Percentiles rank a stretch among this genome's conserved stretches.
Evolutionary conservation across 345 rosid species (phyloP).

Genomic region (Sonneratia caseolaris): DNA sequence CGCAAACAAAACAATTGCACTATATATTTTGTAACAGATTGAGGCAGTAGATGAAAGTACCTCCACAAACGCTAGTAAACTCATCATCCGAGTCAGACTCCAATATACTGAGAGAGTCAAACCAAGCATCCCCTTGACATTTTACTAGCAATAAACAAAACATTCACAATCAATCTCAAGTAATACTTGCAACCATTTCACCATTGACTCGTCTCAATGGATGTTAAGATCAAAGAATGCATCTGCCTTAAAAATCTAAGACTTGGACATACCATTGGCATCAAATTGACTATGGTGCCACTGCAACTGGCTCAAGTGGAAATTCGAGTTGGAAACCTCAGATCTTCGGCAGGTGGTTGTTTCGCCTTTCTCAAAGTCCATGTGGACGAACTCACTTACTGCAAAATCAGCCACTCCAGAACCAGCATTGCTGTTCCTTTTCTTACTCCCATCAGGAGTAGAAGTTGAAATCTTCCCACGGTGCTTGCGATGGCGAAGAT

Average conservation of each 20-base stretch:
- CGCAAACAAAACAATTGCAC: neutral
- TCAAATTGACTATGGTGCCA: constrained; percentile 45
- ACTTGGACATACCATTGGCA: constrained; percentile 20
- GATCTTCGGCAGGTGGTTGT: constrained; percentile 42
- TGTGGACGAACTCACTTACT: constrained; percentile 35
- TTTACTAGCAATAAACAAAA: constrained; percentile 21
- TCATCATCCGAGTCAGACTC: constrained; percentile 93
- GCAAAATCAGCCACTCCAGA: constrained; percentile 33
- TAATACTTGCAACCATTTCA: neutral
- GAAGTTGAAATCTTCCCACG: constrained; percentile 25
- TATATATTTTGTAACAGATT: neutral
- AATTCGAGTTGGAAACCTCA: constrained; percentile 35
- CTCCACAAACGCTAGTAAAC: constrained; percentile 61
- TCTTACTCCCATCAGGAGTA: constrained; percentile 26
- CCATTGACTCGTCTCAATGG: neutral
- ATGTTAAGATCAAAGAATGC: neutral
- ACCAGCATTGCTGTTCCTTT: constrained; percentile 15
- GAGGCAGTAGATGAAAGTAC: constrained; percentile 22
- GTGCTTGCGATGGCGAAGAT: constrained; percentile 24
- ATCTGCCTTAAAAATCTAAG: neutral
- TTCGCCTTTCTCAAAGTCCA: constrained; percentile 44
- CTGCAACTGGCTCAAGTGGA: constrained; percentile 50
- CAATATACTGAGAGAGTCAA: constrained; percentile 62
- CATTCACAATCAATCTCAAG: neutral
- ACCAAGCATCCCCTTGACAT: constrained; percentile 67